Conservation (phyloP, 2,329 filamentous ascomycete genomes). For the Neofusicoccum laricinum region DNA sequence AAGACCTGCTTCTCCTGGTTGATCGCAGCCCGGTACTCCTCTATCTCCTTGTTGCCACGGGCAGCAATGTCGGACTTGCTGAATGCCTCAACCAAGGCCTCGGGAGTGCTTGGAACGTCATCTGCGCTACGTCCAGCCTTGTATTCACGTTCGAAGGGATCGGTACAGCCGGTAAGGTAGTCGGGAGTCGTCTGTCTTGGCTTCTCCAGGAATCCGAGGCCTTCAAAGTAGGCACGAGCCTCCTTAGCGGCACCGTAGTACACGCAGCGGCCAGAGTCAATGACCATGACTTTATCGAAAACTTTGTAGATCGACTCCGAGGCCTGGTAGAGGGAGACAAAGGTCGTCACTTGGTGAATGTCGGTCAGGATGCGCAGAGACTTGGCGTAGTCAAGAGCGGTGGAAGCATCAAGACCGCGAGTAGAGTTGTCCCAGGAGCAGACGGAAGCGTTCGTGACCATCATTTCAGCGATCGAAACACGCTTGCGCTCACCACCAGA, state of each 20-base stretch:
- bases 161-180: conserved; percentile 78
- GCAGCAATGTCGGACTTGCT: conserved; percentile 59
- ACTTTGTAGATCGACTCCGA: conserved; percentile 77
- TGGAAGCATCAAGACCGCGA: conserved; percentile 48
- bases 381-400: conserved; percentile 49
- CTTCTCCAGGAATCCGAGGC: conserved; percentile 70
- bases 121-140: conserved; percentile 62
- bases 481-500: conserved; percentile 77
- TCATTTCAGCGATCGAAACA: conserved; percentile 79
- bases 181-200: conserved; percentile 78
- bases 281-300: conserved; percentile 82
- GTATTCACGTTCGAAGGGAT: conserved; percentile 79
- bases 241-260: conserved; percentile 69
- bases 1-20: conserved; percentile 64
- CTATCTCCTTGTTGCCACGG: conserved; percentile 63
- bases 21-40: conserved; percentile 63
- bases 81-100: conserved; percentile 68
- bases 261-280: conserved; percentile 71
- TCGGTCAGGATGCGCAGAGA: conserved; percentile 65
- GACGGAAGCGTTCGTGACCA: conserved; percentile 69
- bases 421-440: conserved; percentile 60
- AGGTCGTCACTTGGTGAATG: conserved; percentile 78
- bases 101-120: conserved; percentile 67
- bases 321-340: conserved; percentile 83
- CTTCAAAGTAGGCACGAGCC: conserved; percentile 72